Base-by-base conservation (phyloP, 1,284 basidiomycete species). In the Anthracocystis panici-leucophaei region DNA sequence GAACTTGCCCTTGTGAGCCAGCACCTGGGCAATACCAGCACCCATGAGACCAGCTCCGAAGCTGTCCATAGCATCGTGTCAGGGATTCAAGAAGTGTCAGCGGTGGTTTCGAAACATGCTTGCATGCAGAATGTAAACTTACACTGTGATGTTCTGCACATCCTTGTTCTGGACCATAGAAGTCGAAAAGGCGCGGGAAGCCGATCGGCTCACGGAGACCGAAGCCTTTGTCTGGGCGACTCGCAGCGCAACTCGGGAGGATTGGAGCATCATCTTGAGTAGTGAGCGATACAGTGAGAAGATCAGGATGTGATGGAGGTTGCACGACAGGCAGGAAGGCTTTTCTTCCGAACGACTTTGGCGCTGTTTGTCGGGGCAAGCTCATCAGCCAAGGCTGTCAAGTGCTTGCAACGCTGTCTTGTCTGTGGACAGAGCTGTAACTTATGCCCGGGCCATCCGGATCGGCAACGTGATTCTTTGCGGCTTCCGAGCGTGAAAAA, bases 41-140 rank as follows among this genome's bases (percentile, higher is more conserved):
- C 83, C 83, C 83, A 84, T 84, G 49, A 84, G 78, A 61, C 83
- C 83, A 31, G 81, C 83, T 49, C 83, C 83, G 57, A 83, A 84
- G 51, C 81, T 82, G 60, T 16, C 2, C 2, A 21, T 20, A 35
- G 16, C 3, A 18, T n/a, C 25, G 21, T 31, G 2, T 5, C 51
- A 16, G 5, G 12, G 20, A n/a, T 18, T 20, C 6, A 11, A 31
- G 9, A 6, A 8, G 3, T 12, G 50, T 57, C 31, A 72, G 60
- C 38, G 38, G 7, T 16, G 6, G 12, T 5, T 31, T 1, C 9
- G 23, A 16, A 21, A 21, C 27, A 12, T 14, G 25, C 10, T 11
- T 5, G 14, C 10, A 11, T 48, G 21, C 21, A 20, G 3, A 1
- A 9, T 18, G 40, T 14, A 21, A 20, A 81, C 81, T 65, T 75